Base-by-base conservation (phyloP, 2,329 filamentous ascomycete species). In the Ustilaginoidea virens region DNA sequence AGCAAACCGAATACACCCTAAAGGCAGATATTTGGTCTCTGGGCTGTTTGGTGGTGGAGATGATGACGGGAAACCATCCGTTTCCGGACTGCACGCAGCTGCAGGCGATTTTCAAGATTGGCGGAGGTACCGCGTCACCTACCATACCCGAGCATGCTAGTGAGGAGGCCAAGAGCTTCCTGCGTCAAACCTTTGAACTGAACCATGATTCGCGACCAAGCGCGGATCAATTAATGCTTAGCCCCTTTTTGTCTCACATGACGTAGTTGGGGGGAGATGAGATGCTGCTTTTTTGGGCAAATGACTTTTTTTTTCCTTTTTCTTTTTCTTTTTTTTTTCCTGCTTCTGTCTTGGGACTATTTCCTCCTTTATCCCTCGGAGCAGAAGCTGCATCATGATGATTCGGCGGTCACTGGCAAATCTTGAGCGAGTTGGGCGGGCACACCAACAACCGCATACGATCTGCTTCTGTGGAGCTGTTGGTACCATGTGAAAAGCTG, bases 11-110 rank as follows among this genome's bases (percentile, higher is more conserved):
- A 5, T 94, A 98, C 58, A 96, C 87, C 5, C 83, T 87, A 57
- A 96, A 96, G 60, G 90, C 90, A 10, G 90, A 98, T 47, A 98
- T 98, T 43, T 98, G 90, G 90, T 93, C 83, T 25, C 69, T 98
- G 15, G 90, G 90, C 19, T 98, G 90, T 51, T 63, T 98, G 29
- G 83, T 98, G 10, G 87, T 98, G 15, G 90, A 98, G 61, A 98
- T 98, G 90, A 93, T 96, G 66, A 96, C 90, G 9, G 90, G 90
- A 32, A 80, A 74, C 25, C 90, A 96, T 50, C 90, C 90, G 1
- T 94, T 94, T 65, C 90, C 90, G 0, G 87, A 93, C 56, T 93
- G 85, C 61, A 92, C 82, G 35, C 92, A 98, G 55, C 64, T 98
- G 37, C 90, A 98, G 52, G 90, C 90, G 35, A 94, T 98, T 47